A percentile compares a stretch with the other conserved stretches of the same genome.
These are phyloP conservation scores for Tolypocladium guangdongense DNA, from an alignment of 2,329 filamentous ascomycete species.

Conservation along the genomic window DNA sequence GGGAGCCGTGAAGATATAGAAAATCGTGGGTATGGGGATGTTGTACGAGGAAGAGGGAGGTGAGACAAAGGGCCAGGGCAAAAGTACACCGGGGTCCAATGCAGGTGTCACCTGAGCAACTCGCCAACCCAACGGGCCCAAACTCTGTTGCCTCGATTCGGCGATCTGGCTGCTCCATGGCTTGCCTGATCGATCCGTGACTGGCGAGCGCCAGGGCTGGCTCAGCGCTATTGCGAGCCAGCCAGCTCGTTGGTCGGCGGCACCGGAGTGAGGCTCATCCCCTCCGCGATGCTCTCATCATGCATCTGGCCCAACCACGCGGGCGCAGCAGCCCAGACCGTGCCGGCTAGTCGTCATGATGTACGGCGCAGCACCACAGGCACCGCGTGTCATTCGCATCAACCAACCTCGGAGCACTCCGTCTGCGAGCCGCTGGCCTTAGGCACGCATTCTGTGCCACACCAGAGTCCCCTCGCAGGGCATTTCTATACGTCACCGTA, in stretches of 20 bases:
- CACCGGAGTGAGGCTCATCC: no score
- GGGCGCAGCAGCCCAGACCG: no score
- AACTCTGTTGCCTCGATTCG: not conserved
- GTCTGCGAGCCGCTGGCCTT: no score
- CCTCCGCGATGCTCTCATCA: no score
- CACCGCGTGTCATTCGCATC: no score
- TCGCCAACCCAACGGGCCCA: not conserved
- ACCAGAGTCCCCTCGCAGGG: not conserved
- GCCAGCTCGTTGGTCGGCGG: not conserved
- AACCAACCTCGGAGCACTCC: not conserved
- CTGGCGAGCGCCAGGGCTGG: not conserved
- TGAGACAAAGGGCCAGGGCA: not conserved
- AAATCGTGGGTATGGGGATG: not conserved
- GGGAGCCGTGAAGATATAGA: not conserved
- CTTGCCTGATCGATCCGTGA: not conserved
- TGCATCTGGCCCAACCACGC: no score
- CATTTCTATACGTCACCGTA: not conserved
- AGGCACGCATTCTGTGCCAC: not conserved
- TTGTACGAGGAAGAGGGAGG: not conserved
- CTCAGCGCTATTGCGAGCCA: not conserved
- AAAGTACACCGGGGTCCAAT: not conserved
- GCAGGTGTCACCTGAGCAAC: not conserved
- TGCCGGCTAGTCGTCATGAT: no score
- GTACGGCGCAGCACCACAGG: no score
- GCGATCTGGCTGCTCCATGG: not conserved